phyloP scores from a whole-genome alignment of 2,329 filamentous ascomycete species.

The Cryphonectria carpinicola region DNA sequence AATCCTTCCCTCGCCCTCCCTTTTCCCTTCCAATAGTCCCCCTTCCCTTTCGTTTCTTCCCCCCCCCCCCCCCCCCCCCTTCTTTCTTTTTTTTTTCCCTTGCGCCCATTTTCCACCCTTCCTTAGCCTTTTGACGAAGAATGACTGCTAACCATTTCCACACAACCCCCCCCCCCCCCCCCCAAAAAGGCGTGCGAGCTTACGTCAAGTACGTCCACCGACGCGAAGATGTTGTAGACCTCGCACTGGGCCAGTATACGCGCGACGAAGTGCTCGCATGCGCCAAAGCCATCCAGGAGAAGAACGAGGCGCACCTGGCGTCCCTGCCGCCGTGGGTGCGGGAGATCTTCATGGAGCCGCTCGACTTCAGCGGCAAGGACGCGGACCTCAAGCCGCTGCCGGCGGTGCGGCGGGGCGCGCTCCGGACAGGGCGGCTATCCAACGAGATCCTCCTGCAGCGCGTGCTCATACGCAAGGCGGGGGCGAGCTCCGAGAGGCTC shows the following conservation, averaged over 20 bases:
- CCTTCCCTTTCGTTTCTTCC: no score
- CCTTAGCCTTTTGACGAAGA: neutral
- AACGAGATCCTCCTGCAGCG: slow-evolving; percentile 27
- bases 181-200: slow-evolving; percentile 27
- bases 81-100: no score
- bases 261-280: slow-evolving; percentile 36
- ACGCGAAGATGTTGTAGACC: slow-evolving; percentile 42
- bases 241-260: slow-evolving; percentile 38
- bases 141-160: neutral
- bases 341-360: slow-evolving; percentile 27
- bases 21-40: no score
- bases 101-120: neutral
- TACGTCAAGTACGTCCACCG: slow-evolving; percentile 34
- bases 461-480: slow-evolving; percentile 40
- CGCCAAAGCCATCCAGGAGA: slow-evolving; percentile 29
- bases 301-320: slow-evolving; percentile 33
- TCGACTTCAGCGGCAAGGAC: slow-evolving; percentile 32
- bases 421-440: slow-evolving; percentile 34
- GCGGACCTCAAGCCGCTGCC: slow-evolving; percentile 19
- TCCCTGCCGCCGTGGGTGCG: slow-evolving; percentile 35
- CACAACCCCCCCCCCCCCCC: no score
- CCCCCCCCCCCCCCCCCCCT: no score
- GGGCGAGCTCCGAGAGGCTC: slow-evolving; percentile 38
- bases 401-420: slow-evolving; percentile 26
- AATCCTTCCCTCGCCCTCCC: no score